Conservation (phyloP, 306 rosid genomes). For the Rosa multiflora region DNA sequence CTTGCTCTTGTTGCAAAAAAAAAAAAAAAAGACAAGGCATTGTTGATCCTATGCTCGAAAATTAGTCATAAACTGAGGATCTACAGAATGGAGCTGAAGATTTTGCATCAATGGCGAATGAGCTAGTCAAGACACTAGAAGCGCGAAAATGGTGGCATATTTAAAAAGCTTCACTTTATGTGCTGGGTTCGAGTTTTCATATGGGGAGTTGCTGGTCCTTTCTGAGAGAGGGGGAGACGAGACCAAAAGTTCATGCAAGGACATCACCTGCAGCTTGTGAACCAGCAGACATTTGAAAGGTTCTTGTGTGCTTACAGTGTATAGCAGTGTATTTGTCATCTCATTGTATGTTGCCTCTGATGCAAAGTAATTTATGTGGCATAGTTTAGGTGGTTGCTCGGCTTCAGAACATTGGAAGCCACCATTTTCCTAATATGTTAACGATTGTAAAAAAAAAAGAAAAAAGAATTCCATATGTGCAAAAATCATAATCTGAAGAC, state of each 20-base stretch:
- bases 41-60: background rate
- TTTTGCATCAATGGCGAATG: slow-evolving; percentile 90
- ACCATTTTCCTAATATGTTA: background rate
- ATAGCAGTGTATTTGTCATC: background rate
- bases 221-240: no score
- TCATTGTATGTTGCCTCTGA: background rate
- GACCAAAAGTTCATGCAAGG: background rate
- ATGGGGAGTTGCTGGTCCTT: background rate
- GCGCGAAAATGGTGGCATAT: slow-evolving; percentile 97
- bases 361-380: background rate
- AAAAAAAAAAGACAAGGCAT: background rate
- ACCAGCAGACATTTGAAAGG: background rate
- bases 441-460: background rate
- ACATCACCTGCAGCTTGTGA: background rate
- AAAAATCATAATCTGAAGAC: background rate
- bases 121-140: slow-evolving; percentile 89
- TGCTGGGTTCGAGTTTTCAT: background rate
- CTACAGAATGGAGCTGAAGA: slow-evolving; percentile 89
- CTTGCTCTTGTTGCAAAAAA: background rate
- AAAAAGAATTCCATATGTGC: no score
- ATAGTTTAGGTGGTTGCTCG: background rate
- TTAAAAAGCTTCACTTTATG: slow-evolving; percentile 15
- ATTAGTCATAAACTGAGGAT: slow-evolving; percentile 40
- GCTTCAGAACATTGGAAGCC: background rate
- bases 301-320: background rate